Base-by-base conservation (phyloP, 2,329 filamentous ascomycete species). In the Fusarium tuaranense region DNA sequence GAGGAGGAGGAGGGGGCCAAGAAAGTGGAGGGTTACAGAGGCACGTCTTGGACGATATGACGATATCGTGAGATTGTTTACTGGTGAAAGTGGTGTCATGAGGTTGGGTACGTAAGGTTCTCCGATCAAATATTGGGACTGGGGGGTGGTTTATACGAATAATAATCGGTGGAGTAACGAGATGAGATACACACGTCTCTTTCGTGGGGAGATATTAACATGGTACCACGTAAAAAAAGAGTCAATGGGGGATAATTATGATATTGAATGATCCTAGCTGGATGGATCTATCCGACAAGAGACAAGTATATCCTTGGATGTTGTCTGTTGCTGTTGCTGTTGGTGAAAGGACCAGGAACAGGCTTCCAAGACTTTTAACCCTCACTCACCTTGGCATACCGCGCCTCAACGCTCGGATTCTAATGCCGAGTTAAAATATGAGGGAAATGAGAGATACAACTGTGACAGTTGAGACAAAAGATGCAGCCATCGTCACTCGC, bases 61-160 rank as follows among this genome's bases (percentile, higher is more conserved):
- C 63, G 68, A 48, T 63, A 70, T 69, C 36, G 67, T 44, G 30
- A 46, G 64, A 44, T 63, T 51, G 44, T 53, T 20, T 53, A 34
- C 38, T 65, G 30, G 44, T 38, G n/a, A 46, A 66, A 69, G 57
- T 71, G 69, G 69, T 71, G 69, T 51, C 57, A 70, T 67, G 30
- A 34, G 32, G 41, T 63, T 38, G 44, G 63, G 38, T 38, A 16
- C 46, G 55, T 32, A 46, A 30, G 36, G 6, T 46, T 25, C 46
- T 27, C 16, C 1, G 46, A 51, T 51, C 22, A 30, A 53, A 53
- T 53, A 30, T 53, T 53, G 25, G 48, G 13, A 46, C 44, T 59
- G 13, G 27, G 27, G 18, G 32, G n/a, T 41, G n/a, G 30, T 9
- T 57, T 36, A 34, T 57, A 57, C 53, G 53, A 53, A 16, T 57